Evolutionary conservation across 2,329 filamentous ascomycete genomes (phyloP).

Genomic region (Elsinoe perseae): DNA sequence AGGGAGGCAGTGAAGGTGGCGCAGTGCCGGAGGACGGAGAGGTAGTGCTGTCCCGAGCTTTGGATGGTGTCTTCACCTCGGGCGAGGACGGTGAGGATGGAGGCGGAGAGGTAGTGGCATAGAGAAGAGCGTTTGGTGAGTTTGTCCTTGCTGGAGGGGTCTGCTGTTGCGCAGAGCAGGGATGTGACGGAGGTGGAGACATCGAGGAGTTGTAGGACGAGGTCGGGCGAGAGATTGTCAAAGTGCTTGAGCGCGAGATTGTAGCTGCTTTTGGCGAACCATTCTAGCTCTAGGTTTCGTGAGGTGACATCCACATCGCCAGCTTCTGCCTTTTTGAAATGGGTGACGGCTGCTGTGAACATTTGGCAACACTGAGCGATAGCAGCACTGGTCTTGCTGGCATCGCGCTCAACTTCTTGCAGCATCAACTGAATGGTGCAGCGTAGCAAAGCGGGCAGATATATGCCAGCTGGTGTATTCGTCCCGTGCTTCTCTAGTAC

Average conservation of each 20-base stretch:
- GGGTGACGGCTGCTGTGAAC: slow-evolving; percentile 45
- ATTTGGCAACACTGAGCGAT: slow-evolving; percentile 47
- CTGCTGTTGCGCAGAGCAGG: slow-evolving; percentile 27
- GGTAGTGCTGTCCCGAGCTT: slow-evolving; percentile 50
- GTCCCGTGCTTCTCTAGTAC: slow-evolving; percentile 52
- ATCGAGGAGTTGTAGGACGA: slow-evolving; percentile 49
- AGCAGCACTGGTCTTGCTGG: slow-evolving; percentile 24
- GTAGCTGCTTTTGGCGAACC: slow-evolving; percentile 78
- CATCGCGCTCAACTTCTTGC: slow-evolving; percentile 34
- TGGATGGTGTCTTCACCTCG: slow-evolving; percentile 37
- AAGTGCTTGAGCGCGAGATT: slow-evolving; percentile 62
- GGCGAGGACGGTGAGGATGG: slow-evolving; percentile 41
- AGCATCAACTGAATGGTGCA: slow-evolving; percentile 44
- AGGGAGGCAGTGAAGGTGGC: slow-evolving; percentile 48
- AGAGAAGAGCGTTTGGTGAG: slow-evolving; percentile 55
- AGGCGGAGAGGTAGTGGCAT: slow-evolving; percentile 59
- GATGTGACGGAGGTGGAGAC: slow-evolving; percentile 30
- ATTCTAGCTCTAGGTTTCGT: slow-evolving; percentile 60
- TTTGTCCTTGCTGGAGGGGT: slow-evolving; percentile 34
- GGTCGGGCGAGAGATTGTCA: slow-evolving; percentile 48
- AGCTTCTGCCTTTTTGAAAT: slow-evolving; percentile 36
- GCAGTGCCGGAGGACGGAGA: slow-evolving; percentile 53
- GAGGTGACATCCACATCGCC: slow-evolving; percentile 29
- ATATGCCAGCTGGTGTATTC: slow-evolving; percentile 41
- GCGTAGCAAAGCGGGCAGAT: slow-evolving; percentile 58